These are phyloP conservation scores for Phytophthora nicotianae DNA, from an alignment of 352 stramenopile species.

Conservation along the genomic window DNA sequence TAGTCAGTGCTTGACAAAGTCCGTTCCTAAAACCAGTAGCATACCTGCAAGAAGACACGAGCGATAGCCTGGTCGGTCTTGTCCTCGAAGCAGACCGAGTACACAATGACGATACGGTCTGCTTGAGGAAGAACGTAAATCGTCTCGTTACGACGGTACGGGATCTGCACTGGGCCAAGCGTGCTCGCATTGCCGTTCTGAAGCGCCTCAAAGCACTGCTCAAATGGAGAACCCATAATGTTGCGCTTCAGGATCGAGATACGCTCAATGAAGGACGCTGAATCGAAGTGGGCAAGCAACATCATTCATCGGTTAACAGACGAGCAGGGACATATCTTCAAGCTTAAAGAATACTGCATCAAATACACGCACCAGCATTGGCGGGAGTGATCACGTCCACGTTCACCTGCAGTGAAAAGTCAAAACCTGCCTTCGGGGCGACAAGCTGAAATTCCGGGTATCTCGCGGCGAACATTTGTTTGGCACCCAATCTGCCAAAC, in stretches of 20 bases:
- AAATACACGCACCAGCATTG: conserved; percentile 59
- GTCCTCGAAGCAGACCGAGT: conserved; percentile 93
- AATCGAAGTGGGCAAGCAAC: conserved; percentile 1
- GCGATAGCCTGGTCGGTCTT: conserved; percentile 92
- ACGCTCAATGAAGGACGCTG: conserved; percentile 76
- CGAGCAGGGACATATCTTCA: neutral
- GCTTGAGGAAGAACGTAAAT: conserved; percentile 87
- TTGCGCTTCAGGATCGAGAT: conserved; percentile 86
- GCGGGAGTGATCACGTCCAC: conserved; percentile 75
- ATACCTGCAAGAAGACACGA: conserved; percentile 89
- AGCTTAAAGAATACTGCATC: neutral
- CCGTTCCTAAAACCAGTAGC: too few species aligned
- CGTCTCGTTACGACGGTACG: conserved; percentile 86
- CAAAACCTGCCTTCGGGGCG: conserved; percentile 76
- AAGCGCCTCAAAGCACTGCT: conserved; percentile 86
- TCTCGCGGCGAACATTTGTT: conserved; percentile 71
- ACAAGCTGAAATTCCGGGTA: conserved; percentile 79
- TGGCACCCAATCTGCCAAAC: conserved; percentile 56
- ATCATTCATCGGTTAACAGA: conserved; percentile 1
- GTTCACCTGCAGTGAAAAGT: conserved; percentile 79
- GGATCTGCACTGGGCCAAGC: conserved; percentile 76
- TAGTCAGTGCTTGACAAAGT: too few species aligned
- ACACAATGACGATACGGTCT: conserved; percentile 93
- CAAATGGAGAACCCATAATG: conserved; percentile 76
- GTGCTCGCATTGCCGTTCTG: conserved; percentile 59